Base-by-base conservation (phyloP, 108 stramenopile genomes). In the Conticribra weissflogii region DNA sequence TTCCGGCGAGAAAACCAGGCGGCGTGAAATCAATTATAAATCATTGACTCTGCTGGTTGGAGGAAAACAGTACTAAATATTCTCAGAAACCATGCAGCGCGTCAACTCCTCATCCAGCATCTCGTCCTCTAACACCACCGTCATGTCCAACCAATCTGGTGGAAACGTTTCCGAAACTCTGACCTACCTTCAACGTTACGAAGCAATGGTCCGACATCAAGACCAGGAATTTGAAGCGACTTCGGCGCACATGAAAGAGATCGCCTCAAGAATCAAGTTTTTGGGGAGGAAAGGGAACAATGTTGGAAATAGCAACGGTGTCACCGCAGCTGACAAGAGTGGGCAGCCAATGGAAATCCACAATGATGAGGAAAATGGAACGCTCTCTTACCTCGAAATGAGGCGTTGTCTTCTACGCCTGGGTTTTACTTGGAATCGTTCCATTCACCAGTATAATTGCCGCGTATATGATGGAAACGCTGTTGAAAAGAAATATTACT, bases 161-260 rank as follows among this genome's bases (percentile, higher is more conserved):
- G 36, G 55, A 56, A 30, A 30, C 55, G 24, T 58, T 8, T 28
- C 24, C 24, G 16, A 56, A 56, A 29, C 31, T 22, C 18, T 56
- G 18, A 0, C 28, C 23, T 91, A 79, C 54, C 58, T 89, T 29
- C 24, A 63, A 9, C 58, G 79, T 3, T 92, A 92, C 58, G 91
- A 89, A 78, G 64, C 59, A n/a, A 87, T 89, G 88, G 60, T 92
- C 32, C 81, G 72, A 49, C 67, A 78, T 48, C 91, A 92, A 78
- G 88, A 92, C 28, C 63, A 48, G 8, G 91, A 88, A 56, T 52
- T 74, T 22, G 52, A 72, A 3, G 68, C 77, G 2, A 86, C 84
- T 7, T 33, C 78, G 22, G 47, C 54, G 12, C 83, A 88, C 61
- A 12, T 92, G 9, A 59, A 70, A 50, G 68, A 71, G 2, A 59